Evolutionary conservation across 768 basidiomycete species (phyloP).

Genomic region (Cystofilobasidium bisporidii): DNA sequence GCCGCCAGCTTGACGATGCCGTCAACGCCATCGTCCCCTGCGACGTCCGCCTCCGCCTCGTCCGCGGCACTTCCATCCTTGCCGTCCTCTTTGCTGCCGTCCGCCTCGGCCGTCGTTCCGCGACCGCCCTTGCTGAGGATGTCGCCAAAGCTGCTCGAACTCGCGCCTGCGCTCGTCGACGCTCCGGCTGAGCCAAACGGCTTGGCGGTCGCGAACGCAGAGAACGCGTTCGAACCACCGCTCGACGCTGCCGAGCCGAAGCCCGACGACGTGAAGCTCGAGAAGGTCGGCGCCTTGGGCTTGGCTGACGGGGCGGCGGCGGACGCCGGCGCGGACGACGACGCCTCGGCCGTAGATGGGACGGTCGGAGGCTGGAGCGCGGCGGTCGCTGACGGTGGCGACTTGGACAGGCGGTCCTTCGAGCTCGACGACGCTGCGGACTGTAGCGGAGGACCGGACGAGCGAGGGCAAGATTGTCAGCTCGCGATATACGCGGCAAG

Average conservation of each 20-base stretch:
- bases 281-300: constrained; percentile 12
- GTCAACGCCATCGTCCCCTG: not conserved
- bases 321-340: not conserved
- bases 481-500: not conserved
- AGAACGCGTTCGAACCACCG: constrained; percentile 18
- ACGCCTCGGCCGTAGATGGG: not conserved
- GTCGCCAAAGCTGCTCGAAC: constrained; percentile 5
- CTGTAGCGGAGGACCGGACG: not conserved
- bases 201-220: constrained; percentile 18
- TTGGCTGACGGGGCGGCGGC: not conserved
- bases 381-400: not conserved
- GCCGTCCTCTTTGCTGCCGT: constrained; percentile 30
- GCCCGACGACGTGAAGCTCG: constrained; percentile 14
- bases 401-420: not conserved
- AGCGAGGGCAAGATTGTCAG: not conserved
- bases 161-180: not conserved
- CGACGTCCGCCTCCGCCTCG: not conserved
- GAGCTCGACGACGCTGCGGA: not conserved
- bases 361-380: not conserved
- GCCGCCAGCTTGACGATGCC: constrained; percentile 34
- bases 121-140: constrained; percentile 13
- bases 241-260: constrained; percentile 9
- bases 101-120: constrained; percentile 25
- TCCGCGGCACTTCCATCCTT: not conserved
- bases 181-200: constrained; percentile 16